Evolutionary conservation across 306 rosid genomes (phyloP), one percentile per base, ranked within the genome.

Genomic region (Cicer pinnatifidum): DNA sequence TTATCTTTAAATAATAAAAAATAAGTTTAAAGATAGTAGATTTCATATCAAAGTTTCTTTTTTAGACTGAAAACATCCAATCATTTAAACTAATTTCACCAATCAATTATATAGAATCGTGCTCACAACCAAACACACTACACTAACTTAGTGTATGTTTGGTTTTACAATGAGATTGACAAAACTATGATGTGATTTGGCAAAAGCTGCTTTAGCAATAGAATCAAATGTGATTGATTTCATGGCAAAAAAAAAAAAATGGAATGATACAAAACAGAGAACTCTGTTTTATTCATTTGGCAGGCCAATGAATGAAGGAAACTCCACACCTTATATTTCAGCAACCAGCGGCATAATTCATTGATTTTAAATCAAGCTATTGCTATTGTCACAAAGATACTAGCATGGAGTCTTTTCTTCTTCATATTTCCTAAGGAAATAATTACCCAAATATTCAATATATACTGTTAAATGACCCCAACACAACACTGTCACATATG

Each of bases 301-400:
- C 13, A 69, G 38, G 47, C 60, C 35, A 60, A 9, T 6, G n/a
- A 46, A 66, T 20, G 45, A 59, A 59, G 46, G 33, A 53, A 53
- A 62, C 9, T 38, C 13, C 13, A 33, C 15, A 33, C 11, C 46
- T 46, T 33, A 12, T 3, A 11, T 57, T 23, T 52, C 69, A 13
- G 12, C 59, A 64, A 9, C 1, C 41, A 59, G 45, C 45, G 3
- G 52, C 60, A 62, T 37, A 59, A 39, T 12, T 72, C 5, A 35
- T 44, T 6, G 44, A 44, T 71, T 64, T 53, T 67, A 28, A 47
- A 28, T 15, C 2, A 35, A 52, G 65, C 37, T 65, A 41, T 53
- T 43, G 3, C 16, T 38, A 4, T 19, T 28, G 35, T 12, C 6
- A 11, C 56, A 3, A 19, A 35, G 1, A 35, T 20, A 41, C n/a